Conservation (phyloP, 495 filamentous ascomycete species). For the Cenococcum geophilum region DNA sequence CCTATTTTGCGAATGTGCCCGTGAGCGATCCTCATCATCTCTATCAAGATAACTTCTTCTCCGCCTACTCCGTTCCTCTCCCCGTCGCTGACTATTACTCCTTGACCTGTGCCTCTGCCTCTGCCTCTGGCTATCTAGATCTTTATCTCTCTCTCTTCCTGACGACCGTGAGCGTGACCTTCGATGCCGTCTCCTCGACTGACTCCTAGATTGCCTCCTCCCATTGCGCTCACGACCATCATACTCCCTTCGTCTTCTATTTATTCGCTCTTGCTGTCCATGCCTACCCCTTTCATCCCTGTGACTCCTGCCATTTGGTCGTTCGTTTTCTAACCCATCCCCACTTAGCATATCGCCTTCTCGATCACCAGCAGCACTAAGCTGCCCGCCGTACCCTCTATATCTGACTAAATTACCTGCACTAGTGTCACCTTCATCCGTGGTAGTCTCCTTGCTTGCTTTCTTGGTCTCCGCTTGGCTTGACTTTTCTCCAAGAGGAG, state of each 20-base stretch:
- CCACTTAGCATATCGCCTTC: not conserved
- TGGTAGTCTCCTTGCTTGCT: slow-evolving; percentile 32
- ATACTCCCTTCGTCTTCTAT: slow-evolving; percentile 5
- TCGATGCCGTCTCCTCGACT: not conserved
- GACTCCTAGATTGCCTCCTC: not conserved
- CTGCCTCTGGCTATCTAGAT: not conserved
- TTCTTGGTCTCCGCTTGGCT: slow-evolving; percentile 31
- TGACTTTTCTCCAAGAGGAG: slow-evolving; percentile 33
- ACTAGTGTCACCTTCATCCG: slow-evolving; percentile 16
- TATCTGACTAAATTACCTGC: slow-evolving; percentile 23
- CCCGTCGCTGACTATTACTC: not conserved
- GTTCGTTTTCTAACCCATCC: not conserved
- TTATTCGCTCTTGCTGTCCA: slow-evolving; percentile 8
- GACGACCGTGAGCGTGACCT: not conserved
- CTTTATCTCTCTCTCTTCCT: not conserved
- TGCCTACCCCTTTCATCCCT: not conserved
- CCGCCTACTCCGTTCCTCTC: not conserved
- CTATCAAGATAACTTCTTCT: not conserved
- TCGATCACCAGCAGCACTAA: not conserved
- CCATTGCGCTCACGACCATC: not conserved
- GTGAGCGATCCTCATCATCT: not conserved
- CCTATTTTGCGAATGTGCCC: not conserved
- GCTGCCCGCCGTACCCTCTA: slow-evolving; percentile 11
- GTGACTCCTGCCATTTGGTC: not conserved
- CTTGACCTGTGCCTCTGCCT: not conserved